Conservation (phyloP, 306 rosid genomes). For the Fragaria vesca region DNA sequence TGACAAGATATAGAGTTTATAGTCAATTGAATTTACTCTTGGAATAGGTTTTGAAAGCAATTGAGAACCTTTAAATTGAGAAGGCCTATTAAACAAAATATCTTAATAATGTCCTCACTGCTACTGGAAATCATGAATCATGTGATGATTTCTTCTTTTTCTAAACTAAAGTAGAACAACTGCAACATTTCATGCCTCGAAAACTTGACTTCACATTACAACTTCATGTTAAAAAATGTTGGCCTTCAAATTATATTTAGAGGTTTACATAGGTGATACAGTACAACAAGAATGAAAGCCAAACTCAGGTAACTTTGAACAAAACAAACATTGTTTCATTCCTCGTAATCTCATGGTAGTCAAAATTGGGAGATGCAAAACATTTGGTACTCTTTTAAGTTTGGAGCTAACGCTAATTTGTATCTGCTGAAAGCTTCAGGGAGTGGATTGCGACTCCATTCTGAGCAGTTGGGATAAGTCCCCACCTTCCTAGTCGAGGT, state of each 20-base stretch:
- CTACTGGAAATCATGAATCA: neutral
- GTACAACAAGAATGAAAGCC: slow-evolving; percentile 5
- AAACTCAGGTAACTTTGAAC: neutral
- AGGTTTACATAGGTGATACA: neutral
- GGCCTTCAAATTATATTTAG: slow-evolving; percentile 6
- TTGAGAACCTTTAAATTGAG: neutral
- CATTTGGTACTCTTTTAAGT: slow-evolving; percentile 3
- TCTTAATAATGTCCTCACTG: neutral
- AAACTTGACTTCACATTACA: neutral
- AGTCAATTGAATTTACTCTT: neutral
- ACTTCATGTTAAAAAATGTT: neutral
- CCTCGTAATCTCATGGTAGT: slow-evolving; percentile 20
- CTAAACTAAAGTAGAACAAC: neutral
- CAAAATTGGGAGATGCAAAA: slow-evolving; percentile 53
- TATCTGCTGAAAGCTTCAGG: slow-evolving; percentile 52
- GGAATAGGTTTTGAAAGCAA: neutral
- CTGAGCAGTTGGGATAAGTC: slow-evolving; percentile 47
- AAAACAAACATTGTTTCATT: slow-evolving; percentile 16
- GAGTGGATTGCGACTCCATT: slow-evolving; percentile 77
- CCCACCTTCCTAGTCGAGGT: slow-evolving; percentile 96
- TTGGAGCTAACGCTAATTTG: slow-evolving; percentile 28
- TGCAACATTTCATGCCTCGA: neutral
- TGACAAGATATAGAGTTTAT: neutral
- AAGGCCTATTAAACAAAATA: neutral
- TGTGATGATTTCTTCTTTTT: neutral